These are phyloP conservation scores for Aquanectria penicillioides DNA, from an alignment of 2,329 filamentous ascomycete species.

Conservation along the genomic window DNA sequence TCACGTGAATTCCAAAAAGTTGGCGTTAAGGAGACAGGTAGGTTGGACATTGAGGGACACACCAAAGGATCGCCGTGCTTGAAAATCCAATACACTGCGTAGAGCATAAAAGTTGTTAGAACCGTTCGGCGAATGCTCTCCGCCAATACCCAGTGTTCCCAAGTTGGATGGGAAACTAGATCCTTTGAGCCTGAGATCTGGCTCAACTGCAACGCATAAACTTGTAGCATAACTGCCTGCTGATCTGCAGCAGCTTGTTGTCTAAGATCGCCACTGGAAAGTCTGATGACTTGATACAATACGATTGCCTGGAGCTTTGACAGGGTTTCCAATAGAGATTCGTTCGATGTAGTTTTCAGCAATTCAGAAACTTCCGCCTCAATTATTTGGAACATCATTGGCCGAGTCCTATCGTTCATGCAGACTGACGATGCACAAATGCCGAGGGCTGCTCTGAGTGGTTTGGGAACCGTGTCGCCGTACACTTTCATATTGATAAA, in stretches of 20 bases:
- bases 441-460: not conserved
- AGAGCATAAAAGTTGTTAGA: not conserved
- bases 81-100: not conserved
- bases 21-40: not conserved
- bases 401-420: not conserved
- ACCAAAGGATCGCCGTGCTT: not conserved
- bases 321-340: not conserved
- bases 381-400: not conserved
- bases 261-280: not conserved
- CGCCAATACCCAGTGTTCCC: not conserved
- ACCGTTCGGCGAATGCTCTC: not conserved
- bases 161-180: not conserved
- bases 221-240: not conserved
- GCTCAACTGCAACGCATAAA: not conserved
- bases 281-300: not conserved
- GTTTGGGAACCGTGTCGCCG: not conserved
- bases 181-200: not conserved
- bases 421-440: not conserved
- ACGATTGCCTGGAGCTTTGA: not conserved
- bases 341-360: not conserved
- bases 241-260: not conserved
- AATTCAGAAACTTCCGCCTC: not conserved
- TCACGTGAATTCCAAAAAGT: not conserved
- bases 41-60: not conserved
- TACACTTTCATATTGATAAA: not conserved